These are phyloP conservation scores for Ramularia endophylla DNA, from an alignment of 2,329 filamentous ascomycete species.

Conservation along the genomic window DNA sequence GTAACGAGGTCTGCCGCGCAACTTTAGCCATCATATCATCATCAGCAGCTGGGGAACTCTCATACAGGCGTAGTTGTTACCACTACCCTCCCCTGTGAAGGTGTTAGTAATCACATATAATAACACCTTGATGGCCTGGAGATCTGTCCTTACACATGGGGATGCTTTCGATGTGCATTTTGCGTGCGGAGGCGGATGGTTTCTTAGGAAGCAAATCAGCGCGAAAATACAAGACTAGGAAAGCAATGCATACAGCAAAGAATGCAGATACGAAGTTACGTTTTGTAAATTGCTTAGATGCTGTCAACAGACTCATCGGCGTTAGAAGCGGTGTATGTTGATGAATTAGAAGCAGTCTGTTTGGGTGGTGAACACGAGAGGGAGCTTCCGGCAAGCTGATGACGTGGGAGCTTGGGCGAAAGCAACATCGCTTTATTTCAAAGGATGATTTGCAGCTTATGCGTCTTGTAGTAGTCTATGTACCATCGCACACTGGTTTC, in stretches of 20 bases:
- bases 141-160: slow-evolving; percentile 70
- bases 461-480: too few species aligned
- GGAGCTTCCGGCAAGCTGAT: too few species aligned
- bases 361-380: too few species aligned
- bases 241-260: slow-evolving; percentile 21
- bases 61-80: slow-evolving; percentile 71
- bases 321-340: neutral
- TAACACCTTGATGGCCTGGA: slow-evolving; percentile 25
- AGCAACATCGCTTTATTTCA: too few species aligned
- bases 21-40: neutral
- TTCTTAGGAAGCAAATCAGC: slow-evolving; percentile 20
- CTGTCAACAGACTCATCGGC: slow-evolving; percentile 17
- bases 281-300: slow-evolving; percentile 11
- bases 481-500: too few species aligned
- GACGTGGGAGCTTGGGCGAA: too few species aligned
- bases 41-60: neutral
- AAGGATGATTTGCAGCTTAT: too few species aligned
- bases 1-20: slow-evolving; percentile 32
- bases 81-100: slow-evolving; percentile 61
- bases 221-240: slow-evolving; percentile 11
- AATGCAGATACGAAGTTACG: slow-evolving; percentile 13
- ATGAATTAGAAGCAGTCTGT: too few species aligned
- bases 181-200: slow-evolving; percentile 17
- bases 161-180: slow-evolving; percentile 82
- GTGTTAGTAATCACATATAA: slow-evolving; percentile 9